Percentiles rank a stretch among this genome's conserved stretches.
These are phyloP conservation scores for carrot (Daucus carota) DNA, from an alignment of 129 eudicot genomes.

Conservation along the genomic window DH1_v3.0 NC_030384.2:37354001-37354500, in stretches of 20 bases:
- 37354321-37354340: slow-evolving; percentile 55
- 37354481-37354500: slow-evolving; percentile 94
- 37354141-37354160: not conserved
- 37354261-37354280: slow-evolving; percentile 92
- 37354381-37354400: slow-evolving; percentile 11
- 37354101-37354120: not conserved
- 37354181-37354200: not conserved
- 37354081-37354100: not conserved
- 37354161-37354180: not conserved
- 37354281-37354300: slow-evolving; percentile 55
- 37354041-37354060: not conserved
- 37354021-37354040: not conserved
- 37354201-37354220: slow-evolving; percentile 70
- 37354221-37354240: slow-evolving; percentile 62
- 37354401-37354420: slow-evolving; percentile 38
- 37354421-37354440: slow-evolving; percentile 88
- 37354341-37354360: not conserved
- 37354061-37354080: not conserved
- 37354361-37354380: not conserved
- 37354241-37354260: slow-evolving; percentile 91
- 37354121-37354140: not conserved
- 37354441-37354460: slow-evolving; percentile 83
- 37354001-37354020: not conserved
- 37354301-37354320: slow-evolving; percentile 73
- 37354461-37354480: slow-evolving; percentile 91